Conservation (phyloP, 2,329 filamentous ascomycete species). For the Ciborinia camelliae region DNA sequence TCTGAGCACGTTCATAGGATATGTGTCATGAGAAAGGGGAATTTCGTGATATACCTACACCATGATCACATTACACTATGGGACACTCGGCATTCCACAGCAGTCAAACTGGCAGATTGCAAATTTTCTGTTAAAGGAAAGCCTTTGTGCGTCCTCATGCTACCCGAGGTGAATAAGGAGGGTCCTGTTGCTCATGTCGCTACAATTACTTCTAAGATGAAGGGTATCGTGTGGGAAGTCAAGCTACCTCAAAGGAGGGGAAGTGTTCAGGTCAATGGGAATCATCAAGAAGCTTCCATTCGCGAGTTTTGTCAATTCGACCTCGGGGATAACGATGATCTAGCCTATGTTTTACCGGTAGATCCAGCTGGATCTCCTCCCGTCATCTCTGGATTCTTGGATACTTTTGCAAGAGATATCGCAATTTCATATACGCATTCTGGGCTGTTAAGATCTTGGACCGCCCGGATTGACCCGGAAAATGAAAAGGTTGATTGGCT, state of each 20-base stretch:
- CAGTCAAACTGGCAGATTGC: conserved; percentile 56
- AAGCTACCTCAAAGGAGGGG: conserved; percentile 51
- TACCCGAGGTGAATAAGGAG: conserved; percentile 58
- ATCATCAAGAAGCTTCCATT: conserved; percentile 43
- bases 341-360: conserved; percentile 71
- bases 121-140: conserved; percentile 62
- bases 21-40: conserved; percentile 71
- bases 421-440: conserved; percentile 78
- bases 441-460: conserved; percentile 80
- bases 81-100: conserved; percentile 65
- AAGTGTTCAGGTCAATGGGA: conserved; percentile 18
- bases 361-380: conserved; percentile 77
- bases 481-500: conserved; percentile 72
- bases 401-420: conserved; percentile 81
- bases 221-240: conserved; percentile 79
- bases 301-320: conserved; percentile 69
- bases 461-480: conserved; percentile 65
- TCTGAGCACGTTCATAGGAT: conserved; percentile 74
- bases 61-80: conserved; percentile 69
- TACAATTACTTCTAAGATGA: conserved; percentile 75
- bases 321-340: conserved; percentile 55
- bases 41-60: conserved; percentile 77
- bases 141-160: conserved; percentile 73
- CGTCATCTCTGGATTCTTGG: conserved; percentile 72
- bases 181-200: conserved; percentile 66